These are phyloP conservation scores for Lojkania enalia DNA, from an alignment of 2,329 filamentous ascomycete genomes.

Conservation along the genomic window DNA sequence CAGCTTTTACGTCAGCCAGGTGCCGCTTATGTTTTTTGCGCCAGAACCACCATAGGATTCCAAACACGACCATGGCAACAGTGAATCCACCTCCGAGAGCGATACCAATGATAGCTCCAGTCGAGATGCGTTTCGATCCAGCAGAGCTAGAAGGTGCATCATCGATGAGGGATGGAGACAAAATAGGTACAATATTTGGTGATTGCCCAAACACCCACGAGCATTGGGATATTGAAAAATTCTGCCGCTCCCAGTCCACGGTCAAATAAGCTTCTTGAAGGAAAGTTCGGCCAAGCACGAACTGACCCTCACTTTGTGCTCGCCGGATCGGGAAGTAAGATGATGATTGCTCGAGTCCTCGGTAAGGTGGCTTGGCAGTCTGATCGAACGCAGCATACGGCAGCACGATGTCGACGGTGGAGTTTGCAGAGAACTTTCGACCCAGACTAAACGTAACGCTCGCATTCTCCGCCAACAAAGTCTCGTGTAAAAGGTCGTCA, in stretches of 20 bases:
- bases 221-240: slow-evolving; percentile 51
- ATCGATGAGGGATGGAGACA: slow-evolving; percentile 30
- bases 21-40: slow-evolving; percentile 29
- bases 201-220: slow-evolving; percentile 35
- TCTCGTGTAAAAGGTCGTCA: slow-evolving; percentile 59
- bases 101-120: slow-evolving; percentile 50
- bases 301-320: slow-evolving; percentile 56
- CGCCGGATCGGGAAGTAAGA: slow-evolving; percentile 69
- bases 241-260: slow-evolving; percentile 53
- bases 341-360: slow-evolving; percentile 62
- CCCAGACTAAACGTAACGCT: slow-evolving; percentile 51
- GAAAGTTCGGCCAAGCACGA: slow-evolving; percentile 69
- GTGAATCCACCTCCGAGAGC: slow-evolving; percentile 46
- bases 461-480: slow-evolving; percentile 49
- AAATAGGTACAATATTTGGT: slow-evolving; percentile 38
- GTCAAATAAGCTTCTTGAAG: slow-evolving; percentile 66
- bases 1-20: slow-evolving; percentile 25
- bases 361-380: slow-evolving; percentile 52
- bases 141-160: background rate
- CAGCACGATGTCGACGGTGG: slow-evolving; percentile 50
- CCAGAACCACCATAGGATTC: slow-evolving; percentile 41
- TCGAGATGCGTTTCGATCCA: slow-evolving; percentile 18
- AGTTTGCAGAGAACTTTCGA: slow-evolving; percentile 35
- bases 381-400: slow-evolving; percentile 57
- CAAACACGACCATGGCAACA: slow-evolving; percentile 34